Base-by-base conservation (phyloP, 768 basidiomycete genomes). In the Boletus barrowsii region DNA sequence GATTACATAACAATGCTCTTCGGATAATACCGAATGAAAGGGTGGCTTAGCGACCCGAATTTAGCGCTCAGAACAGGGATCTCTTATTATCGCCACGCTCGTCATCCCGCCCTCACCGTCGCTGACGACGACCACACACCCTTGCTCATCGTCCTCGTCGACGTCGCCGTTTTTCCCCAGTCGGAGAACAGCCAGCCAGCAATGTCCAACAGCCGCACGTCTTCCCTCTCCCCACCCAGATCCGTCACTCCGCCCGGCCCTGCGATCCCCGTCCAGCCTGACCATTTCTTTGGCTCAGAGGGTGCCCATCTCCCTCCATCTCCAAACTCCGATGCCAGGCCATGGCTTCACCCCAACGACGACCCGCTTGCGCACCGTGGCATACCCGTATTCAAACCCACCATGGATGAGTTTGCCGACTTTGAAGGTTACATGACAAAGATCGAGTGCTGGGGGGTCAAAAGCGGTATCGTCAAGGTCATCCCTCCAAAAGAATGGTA, bases 401-500 rank as follows among this genome's bases (percentile, higher is more conserved):
- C 88, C 2, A 88, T 95, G 83, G 86, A 87, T 47, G 93, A 98
- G 63, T 97, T 97, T 62, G 69, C 77, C 57, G 90, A 94, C 72
- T 98, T 98, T 70, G 96, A 99, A 65, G 86, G 67, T 11, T 98
- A 92, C 69, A 87, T 97, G 81, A 86, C 82, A 58, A 83, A 73
- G 56, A 80, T 98, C 42, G 93, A 95, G 68, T 81, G 83, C 56
- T 99, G 97, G 92, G 97, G 97, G 1, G 81, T 78, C 67, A 78
- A 78, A 53, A 93, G 92, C 59, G 97, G 97, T 22, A 96, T 98
- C 59, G 88, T 95, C 56, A 99, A 99, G 73, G 83, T 99, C 58
- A 88, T 99, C 55, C 96, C 96, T 30, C 96, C 96, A 5, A 83
- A 84, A 63, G 90, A 96, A 77, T 98, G 95, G 95, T 92, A 53